Base-by-base conservation (phyloP, 768 basidiomycete genomes). In the Podaxis mareebaensis region DNA sequence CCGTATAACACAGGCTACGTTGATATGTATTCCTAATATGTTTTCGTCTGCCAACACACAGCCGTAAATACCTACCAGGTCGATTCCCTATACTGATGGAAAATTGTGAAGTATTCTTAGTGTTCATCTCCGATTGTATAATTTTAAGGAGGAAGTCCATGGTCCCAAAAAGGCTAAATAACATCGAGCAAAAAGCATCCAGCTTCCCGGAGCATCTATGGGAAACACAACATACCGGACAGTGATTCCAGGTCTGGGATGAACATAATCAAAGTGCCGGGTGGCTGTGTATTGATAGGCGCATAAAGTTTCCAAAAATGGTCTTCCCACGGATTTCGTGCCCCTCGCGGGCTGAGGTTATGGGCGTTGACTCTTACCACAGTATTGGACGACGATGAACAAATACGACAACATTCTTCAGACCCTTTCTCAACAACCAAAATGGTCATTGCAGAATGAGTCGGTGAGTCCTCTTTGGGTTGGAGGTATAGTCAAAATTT, bases 401-500 rank as follows among this genome's bases (percentile, higher is more conserved):
- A 70, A 69, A 40, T 80, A 83, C 72, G 78, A 83, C 58, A 77
- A 79, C 63, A 72, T 81, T 57, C 77, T 75, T 28, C 69, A 69
- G 24, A 69, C 65, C 42, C 75, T 75, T 20, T 74, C 71, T 53
- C 68, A 67, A 42, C 65, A 74, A 17, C 72, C 78, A 1, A 65
- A 70, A n/a, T 81, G 79, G 79, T 74, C 76, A 5, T 53, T 67
- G 0, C 59, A 70, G 40, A 69, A 77, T 65, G 78, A 81, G 71
- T 61, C 72, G 66, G 79, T 76, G 58, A 63, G 67, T 65, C 20
- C 3, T 44, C n/a, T 15, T 48, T 51, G 8, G 5, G 24, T 26
- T 17, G 13, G n/a, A 11, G 54, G 52, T 22, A 7, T 2, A 11
- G 10, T 33, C 38, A 12, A 11, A 17, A 30, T 20, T 40, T 61